These are phyloP conservation scores for Ophiostoma pallidulum DNA, from an alignment of 2,329 filamentous ascomycete genomes.

Conservation along the genomic window DNA sequence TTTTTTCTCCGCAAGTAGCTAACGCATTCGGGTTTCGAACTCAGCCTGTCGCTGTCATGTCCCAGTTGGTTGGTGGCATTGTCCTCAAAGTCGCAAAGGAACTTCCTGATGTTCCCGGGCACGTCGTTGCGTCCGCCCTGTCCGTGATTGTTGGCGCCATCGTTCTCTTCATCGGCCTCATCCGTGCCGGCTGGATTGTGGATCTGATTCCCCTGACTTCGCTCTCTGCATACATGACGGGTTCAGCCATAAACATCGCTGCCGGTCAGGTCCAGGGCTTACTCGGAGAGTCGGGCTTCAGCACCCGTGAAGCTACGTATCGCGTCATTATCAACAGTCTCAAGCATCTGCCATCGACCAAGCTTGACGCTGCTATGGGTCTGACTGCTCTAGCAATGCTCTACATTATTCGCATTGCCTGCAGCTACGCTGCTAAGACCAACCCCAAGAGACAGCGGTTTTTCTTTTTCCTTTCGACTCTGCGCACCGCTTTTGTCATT, in stretches of 20 bases:
- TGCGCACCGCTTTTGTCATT: conserved; percentile 86
- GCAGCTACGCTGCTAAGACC: conserved; percentile 57
- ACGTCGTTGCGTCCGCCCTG: conserved; percentile 68
- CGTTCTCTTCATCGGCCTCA: conserved; percentile 67
- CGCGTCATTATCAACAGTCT: conserved; percentile 73
- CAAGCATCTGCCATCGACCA: conserved; percentile 56
- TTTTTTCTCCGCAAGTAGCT: background rate
- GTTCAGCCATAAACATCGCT: conserved; percentile 82
- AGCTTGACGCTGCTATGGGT: conserved; percentile 78
- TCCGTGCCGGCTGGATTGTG: conserved; percentile 80
- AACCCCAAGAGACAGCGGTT: conserved; percentile 60
- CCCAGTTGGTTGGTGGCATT: conserved; percentile 77
- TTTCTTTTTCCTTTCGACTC: conserved; percentile 84
- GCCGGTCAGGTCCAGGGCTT: conserved; percentile 73
- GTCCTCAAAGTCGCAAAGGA: conserved; percentile 52
- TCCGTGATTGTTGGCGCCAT: conserved; percentile 70
- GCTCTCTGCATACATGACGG: conserved; percentile 94
- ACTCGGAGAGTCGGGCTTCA: conserved; percentile 66
- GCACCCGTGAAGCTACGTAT: conserved; percentile 62
- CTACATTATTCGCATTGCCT: conserved; percentile 61
- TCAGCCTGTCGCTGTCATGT: conserved; percentile 80
- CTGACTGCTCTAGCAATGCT: conserved; percentile 71
- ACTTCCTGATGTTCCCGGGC: conserved; percentile 47
- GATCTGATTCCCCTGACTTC: conserved; percentile 86
- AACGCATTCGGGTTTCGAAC: background rate